Conservation (phyloP, 768 basidiomycete species). For the Lactarius pseudohatsudake region DNA sequence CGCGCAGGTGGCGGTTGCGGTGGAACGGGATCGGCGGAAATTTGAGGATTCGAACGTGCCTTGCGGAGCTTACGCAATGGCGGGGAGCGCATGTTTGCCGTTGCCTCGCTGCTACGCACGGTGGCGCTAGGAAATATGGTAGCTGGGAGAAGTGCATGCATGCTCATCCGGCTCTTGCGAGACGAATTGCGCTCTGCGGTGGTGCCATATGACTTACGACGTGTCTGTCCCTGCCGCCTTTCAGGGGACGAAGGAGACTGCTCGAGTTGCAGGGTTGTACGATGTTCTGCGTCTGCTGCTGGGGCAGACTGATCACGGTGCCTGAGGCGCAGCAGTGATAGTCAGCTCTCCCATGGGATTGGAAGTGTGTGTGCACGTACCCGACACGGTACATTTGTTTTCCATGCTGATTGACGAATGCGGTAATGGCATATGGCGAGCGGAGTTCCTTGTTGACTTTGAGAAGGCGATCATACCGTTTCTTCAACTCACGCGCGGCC, state of each 20-base stretch:
- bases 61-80: conserved; percentile 62
- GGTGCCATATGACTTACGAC: conserved; percentile 16
- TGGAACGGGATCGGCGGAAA: conserved; percentile 31
- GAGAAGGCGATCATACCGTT: conserved; percentile 64
- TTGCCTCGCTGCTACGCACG: conserved; percentile 11
- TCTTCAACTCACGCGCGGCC: conserved; percentile 76
- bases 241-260: conserved; percentile 20
- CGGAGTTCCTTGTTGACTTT: conserved; percentile 66
- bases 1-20: conserved; percentile 46
- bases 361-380: conserved; percentile 43
- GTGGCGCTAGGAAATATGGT: conserved; percentile 49
- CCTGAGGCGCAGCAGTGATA: conserved; percentile 37
- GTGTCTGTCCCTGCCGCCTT: conserved; percentile 7
- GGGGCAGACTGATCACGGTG: conserved; percentile 63
- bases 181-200: conserved; percentile 25
- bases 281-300: conserved; percentile 52
- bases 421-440: conserved; percentile 82
- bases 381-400: conserved; percentile 75
- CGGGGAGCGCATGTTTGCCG: conserved; percentile 33
- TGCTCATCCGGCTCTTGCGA: conserved; percentile 66
- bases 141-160: conserved; percentile 55
- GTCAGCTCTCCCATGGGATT: not conserved
- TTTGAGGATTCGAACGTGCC: conserved; percentile 72
- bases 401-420: conserved; percentile 78
- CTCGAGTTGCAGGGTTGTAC: conserved; percentile 30